Evolutionary conservation across 371 early-diverging fungal genomes (phyloP).

Genomic region (Mortierella sp.): DNA sequence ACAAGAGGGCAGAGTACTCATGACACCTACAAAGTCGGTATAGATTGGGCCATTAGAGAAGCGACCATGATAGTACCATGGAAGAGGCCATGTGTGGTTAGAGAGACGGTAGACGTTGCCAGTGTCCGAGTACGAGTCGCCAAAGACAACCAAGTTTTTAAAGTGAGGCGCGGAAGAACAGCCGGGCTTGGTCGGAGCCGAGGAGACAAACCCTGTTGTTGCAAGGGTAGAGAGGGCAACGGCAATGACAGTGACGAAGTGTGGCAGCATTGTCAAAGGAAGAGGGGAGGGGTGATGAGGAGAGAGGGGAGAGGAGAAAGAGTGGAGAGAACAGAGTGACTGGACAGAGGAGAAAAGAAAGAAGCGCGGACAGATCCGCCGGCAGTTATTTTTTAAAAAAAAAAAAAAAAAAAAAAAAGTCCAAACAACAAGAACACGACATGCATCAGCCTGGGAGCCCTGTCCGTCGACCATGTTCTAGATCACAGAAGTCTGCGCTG

Average conservation of each 20-base stretch:
- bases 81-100: slow-evolving; percentile 26
- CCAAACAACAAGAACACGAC: not conserved
- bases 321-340: slow-evolving; percentile 3
- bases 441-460: no score
- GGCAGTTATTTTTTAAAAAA: not conserved
- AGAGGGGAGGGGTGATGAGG: not conserved
- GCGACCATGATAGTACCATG: slow-evolving; percentile 14
- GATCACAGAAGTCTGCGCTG: no score
- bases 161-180: not conserved
- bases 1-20: not conserved
- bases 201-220: not conserved
- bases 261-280: slow-evolving; percentile 4
- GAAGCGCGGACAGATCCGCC: slow-evolving; percentile 7
- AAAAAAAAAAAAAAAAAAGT: not conserved
- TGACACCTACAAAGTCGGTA: slow-evolving; percentile 20
- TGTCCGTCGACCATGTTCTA: no score
- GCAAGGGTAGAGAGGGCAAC: not conserved
- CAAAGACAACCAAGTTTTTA: not conserved
- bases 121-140: not conserved
- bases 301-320: not conserved
- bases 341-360: slow-evolving; percentile 12
- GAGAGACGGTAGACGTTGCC: slow-evolving; percentile 4
- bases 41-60: slow-evolving; percentile 34
- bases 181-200: no score
- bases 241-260: not conserved